Evolutionary conservation across 306 rosid species (phyloP).

Genomic region (Gastrolobium villosum): DNA sequence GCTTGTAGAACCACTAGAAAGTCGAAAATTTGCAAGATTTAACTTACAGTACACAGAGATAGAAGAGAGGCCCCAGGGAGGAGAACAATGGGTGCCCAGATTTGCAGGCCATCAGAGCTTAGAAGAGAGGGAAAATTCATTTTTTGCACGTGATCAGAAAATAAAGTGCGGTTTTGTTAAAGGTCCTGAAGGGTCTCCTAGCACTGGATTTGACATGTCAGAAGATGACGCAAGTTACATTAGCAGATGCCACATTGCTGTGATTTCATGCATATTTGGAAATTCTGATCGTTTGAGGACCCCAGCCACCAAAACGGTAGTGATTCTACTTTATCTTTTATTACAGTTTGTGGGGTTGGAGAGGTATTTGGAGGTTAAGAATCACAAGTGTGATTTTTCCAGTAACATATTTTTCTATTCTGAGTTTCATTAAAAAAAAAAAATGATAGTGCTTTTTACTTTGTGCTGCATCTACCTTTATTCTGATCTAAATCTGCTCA

Average conservation of each 20-base stretch:
- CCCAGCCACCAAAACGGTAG: slow-evolving; percentile 86
- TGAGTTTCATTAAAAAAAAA: slow-evolving; percentile 32
- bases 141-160: slow-evolving; percentile 81
- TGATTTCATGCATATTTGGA: slow-evolving; percentile 93
- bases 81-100: slow-evolving; percentile 82
- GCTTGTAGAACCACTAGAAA: slow-evolving; percentile 88
- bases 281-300: slow-evolving; percentile 92
- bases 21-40: slow-evolving; percentile 86
- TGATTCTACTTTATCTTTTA: slow-evolving; percentile 33
- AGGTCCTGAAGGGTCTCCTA: slow-evolving; percentile 80
- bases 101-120: slow-evolving; percentile 93
- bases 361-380: slow-evolving; percentile 3
- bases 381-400: slow-evolving; percentile 22
- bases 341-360: slow-evolving; percentile 36
- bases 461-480: slow-evolving; percentile 11
- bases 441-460: slow-evolving; percentile 25
- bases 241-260: slow-evolving; percentile 97
- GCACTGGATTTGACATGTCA: slow-evolving; percentile 94
- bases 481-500: slow-evolving; percentile 12
- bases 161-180: slow-evolving; percentile 89
- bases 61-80: slow-evolving; percentile 73
- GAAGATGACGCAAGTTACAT: slow-evolving; percentile 90
- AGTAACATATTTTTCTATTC: slow-evolving; percentile 1
- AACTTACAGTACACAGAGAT: slow-evolving; percentile 70
- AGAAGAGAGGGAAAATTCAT: slow-evolving; percentile 82